Conservation (phyloP, 805 yeast species). For the Danielia reshetovae region DNA sequence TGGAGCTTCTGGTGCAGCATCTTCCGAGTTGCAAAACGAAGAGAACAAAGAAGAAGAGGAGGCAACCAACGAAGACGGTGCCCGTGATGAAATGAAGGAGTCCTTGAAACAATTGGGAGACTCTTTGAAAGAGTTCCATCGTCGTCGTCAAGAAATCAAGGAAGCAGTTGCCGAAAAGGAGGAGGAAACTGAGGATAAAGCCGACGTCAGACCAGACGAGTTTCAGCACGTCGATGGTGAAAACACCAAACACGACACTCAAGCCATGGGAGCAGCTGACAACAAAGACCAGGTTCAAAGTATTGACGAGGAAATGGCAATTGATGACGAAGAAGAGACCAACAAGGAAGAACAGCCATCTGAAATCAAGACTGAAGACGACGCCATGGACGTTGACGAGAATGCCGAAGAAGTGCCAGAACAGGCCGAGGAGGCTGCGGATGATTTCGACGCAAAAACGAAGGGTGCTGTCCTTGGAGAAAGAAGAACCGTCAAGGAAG, state of each 20-base stretch:
- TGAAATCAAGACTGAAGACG: constrained; percentile 25
- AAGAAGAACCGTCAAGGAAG: constrained; percentile 25
- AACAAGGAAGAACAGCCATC: constrained; percentile 25
- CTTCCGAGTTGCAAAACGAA: constrained; percentile 36
- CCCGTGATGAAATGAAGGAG: constrained; percentile 67
- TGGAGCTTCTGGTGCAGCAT: constrained; percentile 61
- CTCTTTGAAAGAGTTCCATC: constrained; percentile 84
- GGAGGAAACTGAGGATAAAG: constrained; percentile 46
- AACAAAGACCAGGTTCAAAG: constrained; percentile 67
- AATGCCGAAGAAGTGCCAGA: constrained; percentile 25
- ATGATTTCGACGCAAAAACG: constrained; percentile 46
- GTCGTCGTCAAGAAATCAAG: constrained; percentile 82
- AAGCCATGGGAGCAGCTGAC: constrained; percentile 88
- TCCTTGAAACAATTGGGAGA: constrained; percentile 88
- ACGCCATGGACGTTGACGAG: constrained; percentile 28
- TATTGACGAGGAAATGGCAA: constrained; percentile 75
- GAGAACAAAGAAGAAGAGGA: constrained; percentile 36
- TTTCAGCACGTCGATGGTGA: constrained; percentile 82
- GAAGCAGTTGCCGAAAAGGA: constrained; percentile 51
- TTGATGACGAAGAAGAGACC: constrained; percentile 56
- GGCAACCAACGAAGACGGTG: constrained; percentile 41
- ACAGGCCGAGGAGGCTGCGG: constrained; percentile 23
- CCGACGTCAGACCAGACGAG: constrained; percentile 75
- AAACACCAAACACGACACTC: constrained; percentile 74
- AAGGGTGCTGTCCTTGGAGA: constrained; percentile 52